Conservation (phyloP, 352 stramenopile genomes). For the Pythium dissotocum region DNA sequence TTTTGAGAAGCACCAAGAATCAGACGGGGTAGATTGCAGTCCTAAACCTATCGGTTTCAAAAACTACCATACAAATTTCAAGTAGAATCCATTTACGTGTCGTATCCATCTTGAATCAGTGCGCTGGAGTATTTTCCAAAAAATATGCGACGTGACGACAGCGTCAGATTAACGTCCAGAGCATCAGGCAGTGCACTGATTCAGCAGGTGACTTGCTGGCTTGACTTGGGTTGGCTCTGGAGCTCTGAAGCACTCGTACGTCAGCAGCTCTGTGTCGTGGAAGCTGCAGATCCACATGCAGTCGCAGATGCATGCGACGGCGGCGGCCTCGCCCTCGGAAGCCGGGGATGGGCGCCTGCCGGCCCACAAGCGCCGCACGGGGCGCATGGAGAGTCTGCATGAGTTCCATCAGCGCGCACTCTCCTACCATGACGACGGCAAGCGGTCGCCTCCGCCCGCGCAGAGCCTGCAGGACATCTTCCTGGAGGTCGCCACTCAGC, state of each 20-base stretch:
- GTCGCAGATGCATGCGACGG: not conserved
- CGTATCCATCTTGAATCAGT: not conserved
- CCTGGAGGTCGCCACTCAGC: constrained; percentile 9
- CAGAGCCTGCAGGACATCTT: constrained; percentile 21
- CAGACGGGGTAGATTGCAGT: not conserved
- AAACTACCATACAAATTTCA: not conserved
- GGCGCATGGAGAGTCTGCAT: constrained; percentile 73
- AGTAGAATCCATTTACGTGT: not conserved
- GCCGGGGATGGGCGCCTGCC: constrained; percentile 50
- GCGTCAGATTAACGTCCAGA: not conserved
- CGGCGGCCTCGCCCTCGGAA: not conserved
- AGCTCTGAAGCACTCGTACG: not conserved
- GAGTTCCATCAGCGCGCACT: constrained; percentile 84
- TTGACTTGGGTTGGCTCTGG: not conserved
- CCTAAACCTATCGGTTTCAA: not conserved
- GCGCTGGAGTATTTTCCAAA: not conserved
- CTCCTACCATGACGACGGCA: constrained; percentile 44
- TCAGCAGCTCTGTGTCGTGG: not conserved
- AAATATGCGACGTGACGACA: constrained; percentile 3
- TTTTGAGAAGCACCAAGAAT: not conserved
- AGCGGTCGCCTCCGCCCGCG: constrained; percentile 20
- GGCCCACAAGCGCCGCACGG: constrained; percentile 63
- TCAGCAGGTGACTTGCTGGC: not conserved
- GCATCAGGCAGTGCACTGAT: not conserved
- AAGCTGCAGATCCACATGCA: not conserved